Conservation (phyloP, 2,329 filamentous ascomycete species). For the Pseudogymnoascus sp. region DNA sequence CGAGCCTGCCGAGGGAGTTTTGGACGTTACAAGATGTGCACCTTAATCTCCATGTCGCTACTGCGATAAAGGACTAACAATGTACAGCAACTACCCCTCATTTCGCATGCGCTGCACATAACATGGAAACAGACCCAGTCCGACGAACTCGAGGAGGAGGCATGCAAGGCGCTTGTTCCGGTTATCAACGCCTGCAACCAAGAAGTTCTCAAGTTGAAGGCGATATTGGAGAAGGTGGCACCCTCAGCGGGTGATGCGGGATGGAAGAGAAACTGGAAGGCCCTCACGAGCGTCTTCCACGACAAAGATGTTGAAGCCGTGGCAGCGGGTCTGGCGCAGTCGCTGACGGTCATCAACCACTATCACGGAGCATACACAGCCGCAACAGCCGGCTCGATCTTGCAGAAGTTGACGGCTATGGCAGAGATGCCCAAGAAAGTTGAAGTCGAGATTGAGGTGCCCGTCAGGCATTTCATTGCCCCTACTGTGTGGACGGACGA, state of each 20-base stretch:
- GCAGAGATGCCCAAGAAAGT: background rate
- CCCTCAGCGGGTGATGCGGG: background rate
- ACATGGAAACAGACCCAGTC: background rate
- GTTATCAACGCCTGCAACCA: background rate
- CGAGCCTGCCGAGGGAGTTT: background rate
- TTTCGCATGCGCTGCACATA: conserved; percentile 1
- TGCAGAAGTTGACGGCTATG: background rate
- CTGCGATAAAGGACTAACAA: background rate
- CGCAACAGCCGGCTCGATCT: background rate
- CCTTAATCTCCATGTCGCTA: background rate
- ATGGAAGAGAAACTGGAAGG: conserved; percentile 3
- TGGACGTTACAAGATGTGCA: conserved; percentile 1
- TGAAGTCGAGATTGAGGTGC: background rate
- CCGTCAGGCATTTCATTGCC: background rate
- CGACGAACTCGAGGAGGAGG: background rate
- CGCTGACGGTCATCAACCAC: background rate
- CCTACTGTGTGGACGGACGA: background rate
- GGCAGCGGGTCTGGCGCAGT: background rate
- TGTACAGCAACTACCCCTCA: background rate
- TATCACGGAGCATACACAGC: background rate
- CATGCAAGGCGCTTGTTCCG: background rate
- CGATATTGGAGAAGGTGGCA: background rate
- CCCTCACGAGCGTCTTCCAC: background rate
- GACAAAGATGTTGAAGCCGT: background rate
- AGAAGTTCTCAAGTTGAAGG: background rate